phyloP scores from a whole-genome alignment of 345 rosid genomes.

The Rhodomyrtus tomentosa region DNA sequence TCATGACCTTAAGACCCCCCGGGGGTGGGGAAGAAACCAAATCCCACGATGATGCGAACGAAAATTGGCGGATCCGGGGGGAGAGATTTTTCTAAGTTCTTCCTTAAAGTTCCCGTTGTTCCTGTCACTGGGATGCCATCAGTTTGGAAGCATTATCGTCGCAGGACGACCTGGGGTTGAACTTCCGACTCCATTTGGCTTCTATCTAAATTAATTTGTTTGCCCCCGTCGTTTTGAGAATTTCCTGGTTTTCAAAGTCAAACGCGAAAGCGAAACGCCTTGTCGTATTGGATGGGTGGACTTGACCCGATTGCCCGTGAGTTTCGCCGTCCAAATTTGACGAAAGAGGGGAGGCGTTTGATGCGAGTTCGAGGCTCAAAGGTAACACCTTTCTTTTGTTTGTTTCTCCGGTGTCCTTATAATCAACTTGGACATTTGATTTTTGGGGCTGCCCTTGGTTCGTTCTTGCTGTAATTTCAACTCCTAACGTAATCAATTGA shows the following conservation, averaged over 20 bases:
- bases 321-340: background rate
- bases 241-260: background rate
- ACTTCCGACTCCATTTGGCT: background rate
- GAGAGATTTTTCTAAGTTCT: too few relatives aligned
- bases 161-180: background rate
- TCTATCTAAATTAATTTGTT: too few relatives aligned
- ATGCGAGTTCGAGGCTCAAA: background rate
- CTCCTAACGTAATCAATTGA: background rate
- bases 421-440: background rate
- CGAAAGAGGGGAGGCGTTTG: background rate
- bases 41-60: too few relatives aligned
- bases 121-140: background rate
- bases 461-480: background rate
- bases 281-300: background rate
- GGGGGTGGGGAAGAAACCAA: too few relatives aligned
- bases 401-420: background rate
- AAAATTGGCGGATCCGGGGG: background rate
- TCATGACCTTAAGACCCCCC: too few relatives aligned
- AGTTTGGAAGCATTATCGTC: background rate
- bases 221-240: background rate
- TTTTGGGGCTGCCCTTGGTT: background rate
- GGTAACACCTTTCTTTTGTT: background rate
- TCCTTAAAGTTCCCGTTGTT: too few relatives aligned
- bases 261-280: background rate
- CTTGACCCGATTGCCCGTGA: background rate